These are phyloP conservation scores for Globisporangium canariense DNA, from an alignment of 352 stramenopile species.

Conservation along the genomic window DNA sequence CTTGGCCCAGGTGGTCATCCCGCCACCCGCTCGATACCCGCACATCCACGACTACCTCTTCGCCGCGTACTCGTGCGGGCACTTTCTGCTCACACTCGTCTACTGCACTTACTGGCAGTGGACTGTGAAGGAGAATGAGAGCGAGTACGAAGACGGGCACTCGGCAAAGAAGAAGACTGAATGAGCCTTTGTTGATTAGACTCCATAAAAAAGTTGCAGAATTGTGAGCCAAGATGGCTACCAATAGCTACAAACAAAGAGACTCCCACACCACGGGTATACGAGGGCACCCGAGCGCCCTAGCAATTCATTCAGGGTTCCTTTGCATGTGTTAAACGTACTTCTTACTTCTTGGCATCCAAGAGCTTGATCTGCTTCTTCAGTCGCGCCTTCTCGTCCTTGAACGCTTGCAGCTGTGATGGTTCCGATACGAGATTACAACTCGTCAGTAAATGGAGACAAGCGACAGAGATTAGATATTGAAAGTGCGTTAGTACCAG, in stretches of 20 bases:
- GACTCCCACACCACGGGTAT: not conserved
- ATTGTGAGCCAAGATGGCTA: not conserved
- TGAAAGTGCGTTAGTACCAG: conserved; percentile 40
- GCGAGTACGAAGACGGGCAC: not conserved
- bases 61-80: conserved; percentile 69
- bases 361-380: conserved; percentile 85
- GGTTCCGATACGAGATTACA: not conserved
- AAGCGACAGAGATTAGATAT: not conserved
- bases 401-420: conserved; percentile 75
- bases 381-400: conserved; percentile 80
- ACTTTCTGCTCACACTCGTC: conserved; percentile 66
- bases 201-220: not conserved
- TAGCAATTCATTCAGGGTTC: not conserved
- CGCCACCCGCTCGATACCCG: conserved; percentile 53
- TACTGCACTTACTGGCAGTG: conserved; percentile 88
- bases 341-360: conserved; percentile 52
- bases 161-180: conserved; percentile 36
- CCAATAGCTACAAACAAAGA: not conserved
- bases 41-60: conserved; percentile 88
- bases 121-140: conserved; percentile 30
- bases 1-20: conserved; percentile 39
- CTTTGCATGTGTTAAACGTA: not conserved
- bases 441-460: not conserved
- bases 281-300: not conserved
- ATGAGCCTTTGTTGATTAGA: conserved; percentile 19